A percentile compares a stretch with the other conserved stretches of the same genome.
These are phyloP conservation scores for Collybia nuda DNA, from an alignment of 768 basidiomycete genomes.

Conservation along the genomic window DNA sequence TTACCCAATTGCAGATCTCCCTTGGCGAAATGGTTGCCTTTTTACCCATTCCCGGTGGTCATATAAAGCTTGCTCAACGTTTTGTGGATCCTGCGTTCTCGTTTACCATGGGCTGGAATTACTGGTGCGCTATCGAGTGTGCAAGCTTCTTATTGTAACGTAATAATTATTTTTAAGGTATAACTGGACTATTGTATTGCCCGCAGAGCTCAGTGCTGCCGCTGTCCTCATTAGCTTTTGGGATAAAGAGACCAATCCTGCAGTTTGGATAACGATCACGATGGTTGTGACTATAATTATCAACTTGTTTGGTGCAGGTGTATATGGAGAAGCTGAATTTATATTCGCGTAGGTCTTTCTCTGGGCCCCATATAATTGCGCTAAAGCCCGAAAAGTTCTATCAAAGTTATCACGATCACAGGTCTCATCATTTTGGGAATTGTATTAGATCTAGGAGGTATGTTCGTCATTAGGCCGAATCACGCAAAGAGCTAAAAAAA, in stretches of 20 bases:
- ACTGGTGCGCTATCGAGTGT: conserved; percentile 29
- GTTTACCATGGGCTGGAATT: conserved; percentile 55
- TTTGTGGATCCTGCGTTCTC: conserved; percentile 80
- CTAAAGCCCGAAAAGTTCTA: conserved; percentile 44
- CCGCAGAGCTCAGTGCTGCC: conserved; percentile 73
- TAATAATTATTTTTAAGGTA: conserved; percentile 29
- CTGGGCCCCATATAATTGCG: conserved; percentile 10
- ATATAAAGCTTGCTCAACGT: conserved; percentile 79
- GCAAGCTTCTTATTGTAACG: background rate
- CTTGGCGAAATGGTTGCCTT: conserved; percentile 78
- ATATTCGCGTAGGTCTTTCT: conserved; percentile 71
- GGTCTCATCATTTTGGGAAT: conserved; percentile 71
- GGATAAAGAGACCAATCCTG: conserved; percentile 55
- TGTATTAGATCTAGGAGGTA: conserved; percentile 79
- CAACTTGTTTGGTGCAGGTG: conserved; percentile 75
- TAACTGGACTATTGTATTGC: conserved; percentile 66
- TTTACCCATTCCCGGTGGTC: conserved; percentile 77
- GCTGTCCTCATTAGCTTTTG: conserved; percentile 79
- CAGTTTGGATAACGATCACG: conserved; percentile 80
- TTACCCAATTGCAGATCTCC: conserved; percentile 45
- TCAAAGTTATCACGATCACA: conserved; percentile 86
- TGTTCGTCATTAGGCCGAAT: conserved; percentile 5
- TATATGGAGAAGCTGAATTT: conserved; percentile 86
- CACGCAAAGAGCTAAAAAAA: no score
- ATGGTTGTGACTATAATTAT: conserved; percentile 74